A percentile compares a stretch with the other conserved stretches of the same genome.
phyloP scores from a whole-genome alignment of 176 grass and related monocot species.

The Hordeum marinum region DNA sequence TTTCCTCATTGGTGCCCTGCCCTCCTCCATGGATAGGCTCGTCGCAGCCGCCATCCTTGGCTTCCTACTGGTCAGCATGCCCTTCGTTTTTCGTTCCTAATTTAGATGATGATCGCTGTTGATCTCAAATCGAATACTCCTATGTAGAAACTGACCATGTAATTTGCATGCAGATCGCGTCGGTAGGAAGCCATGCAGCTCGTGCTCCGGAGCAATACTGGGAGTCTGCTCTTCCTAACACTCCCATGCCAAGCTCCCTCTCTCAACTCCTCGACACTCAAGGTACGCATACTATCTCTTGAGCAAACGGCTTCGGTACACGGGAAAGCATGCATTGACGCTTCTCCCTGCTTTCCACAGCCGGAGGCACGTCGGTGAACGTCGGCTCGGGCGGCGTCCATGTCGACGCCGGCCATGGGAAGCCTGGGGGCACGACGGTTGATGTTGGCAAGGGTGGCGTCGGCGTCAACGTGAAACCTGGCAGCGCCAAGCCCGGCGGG shows the following conservation, averaged over 20 bases:
- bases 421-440: conserved; percentile 34
- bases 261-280: conserved; percentile 29
- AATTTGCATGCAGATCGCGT: conserved; percentile 32
- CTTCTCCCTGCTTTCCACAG: conserved; percentile 12
- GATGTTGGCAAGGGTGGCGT: conserved; percentile 37
- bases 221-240: conserved; percentile 49
- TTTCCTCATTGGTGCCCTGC: neutral
- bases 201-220: conserved; percentile 51
- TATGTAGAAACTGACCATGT: neutral
- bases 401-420: conserved; percentile 39
- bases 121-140: too few relatives aligned
- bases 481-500: conserved; percentile 14
- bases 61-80: conserved; percentile 43
- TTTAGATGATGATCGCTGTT: neutral
- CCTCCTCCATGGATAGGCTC: conserved; percentile 25
- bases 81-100: neutral
- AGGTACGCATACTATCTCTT: conserved; percentile 2
- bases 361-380: conserved; percentile 48
- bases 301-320: neutral
- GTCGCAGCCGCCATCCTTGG: conserved; percentile 19
- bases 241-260: conserved; percentile 59
- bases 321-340: neutral
- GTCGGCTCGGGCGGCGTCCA: conserved; percentile 49
- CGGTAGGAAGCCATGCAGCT: conserved; percentile 48
- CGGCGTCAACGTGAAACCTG: conserved; percentile 31